Conservation (phyloP, 768 basidiomycete genomes). For the Galerina marginata region DNA sequence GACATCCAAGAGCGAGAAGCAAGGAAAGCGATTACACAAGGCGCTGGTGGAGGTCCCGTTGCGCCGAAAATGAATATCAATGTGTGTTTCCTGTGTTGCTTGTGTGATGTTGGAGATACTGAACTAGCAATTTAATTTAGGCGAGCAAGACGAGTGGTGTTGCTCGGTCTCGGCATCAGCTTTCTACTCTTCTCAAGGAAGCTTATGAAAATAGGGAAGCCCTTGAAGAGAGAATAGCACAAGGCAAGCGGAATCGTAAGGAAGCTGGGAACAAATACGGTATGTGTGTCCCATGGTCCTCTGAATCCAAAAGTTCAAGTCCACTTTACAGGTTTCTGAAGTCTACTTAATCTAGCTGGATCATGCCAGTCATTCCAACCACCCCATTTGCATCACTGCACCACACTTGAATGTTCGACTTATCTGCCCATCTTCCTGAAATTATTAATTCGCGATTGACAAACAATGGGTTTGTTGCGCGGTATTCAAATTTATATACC, state of each 20-base stretch:
- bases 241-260: slow-evolving; percentile 82
- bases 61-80: slow-evolving; percentile 86
- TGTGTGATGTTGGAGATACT: neutral
- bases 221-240: slow-evolving; percentile 83
- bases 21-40: slow-evolving; percentile 74
- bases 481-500: slow-evolving; percentile 66
- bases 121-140: slow-evolving; percentile 35
- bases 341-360: slow-evolving; percentile 26
- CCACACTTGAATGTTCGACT: slow-evolving; percentile 54
- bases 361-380: slow-evolving; percentile 71
- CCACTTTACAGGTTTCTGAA: slow-evolving; percentile 35
- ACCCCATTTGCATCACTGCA: slow-evolving; percentile 55
- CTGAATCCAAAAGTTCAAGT: neutral
- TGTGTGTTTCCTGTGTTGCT: slow-evolving; percentile 44
- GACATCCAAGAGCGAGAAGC: slow-evolving; percentile 81
- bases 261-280: slow-evolving; percentile 94
- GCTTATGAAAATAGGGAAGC: slow-evolving; percentile 85
- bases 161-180: slow-evolving; percentile 77
- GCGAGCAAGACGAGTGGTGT: slow-evolving; percentile 73
- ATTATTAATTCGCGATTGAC: slow-evolving; percentile 56
- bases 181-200: slow-evolving; percentile 80
- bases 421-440: slow-evolving; percentile 48
- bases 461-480: slow-evolving; percentile 68
- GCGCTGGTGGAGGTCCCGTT: slow-evolving; percentile 57
- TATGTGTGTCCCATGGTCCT: slow-evolving; percentile 34